Evolutionary conservation across 495 filamentous ascomycete species (phyloP).

Genomic region (Astrocystis sublimbata): DNA sequence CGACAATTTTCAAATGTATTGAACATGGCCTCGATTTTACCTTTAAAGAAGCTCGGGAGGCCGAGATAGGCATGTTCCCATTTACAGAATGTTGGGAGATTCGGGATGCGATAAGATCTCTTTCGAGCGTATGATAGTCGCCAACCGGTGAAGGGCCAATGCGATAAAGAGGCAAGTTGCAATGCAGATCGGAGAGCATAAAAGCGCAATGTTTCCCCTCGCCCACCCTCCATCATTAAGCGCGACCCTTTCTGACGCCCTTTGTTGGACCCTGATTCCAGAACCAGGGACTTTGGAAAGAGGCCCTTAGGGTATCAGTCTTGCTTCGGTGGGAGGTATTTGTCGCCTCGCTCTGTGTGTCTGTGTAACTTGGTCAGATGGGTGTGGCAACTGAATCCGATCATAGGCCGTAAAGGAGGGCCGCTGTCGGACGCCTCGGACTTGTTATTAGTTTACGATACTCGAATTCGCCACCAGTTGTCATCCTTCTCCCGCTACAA

Average conservation of each 20-base stretch:
- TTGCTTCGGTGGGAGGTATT: neutral
- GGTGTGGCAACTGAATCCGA: neutral
- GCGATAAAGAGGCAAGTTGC: neutral
- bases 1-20: neutral
- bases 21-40: no score
- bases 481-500: neutral
- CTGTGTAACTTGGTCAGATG: neutral
- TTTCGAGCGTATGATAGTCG: conserved; percentile 5
- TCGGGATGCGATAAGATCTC: conserved; percentile 14
- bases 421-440: conserved; percentile 21
- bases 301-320: neutral
- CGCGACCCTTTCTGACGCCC: no score
- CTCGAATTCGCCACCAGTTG: conserved; percentile 6
- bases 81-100: no score
- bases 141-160: conserved; percentile 11
- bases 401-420: conserved; percentile 13
- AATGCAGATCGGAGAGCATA: conserved; percentile 8
- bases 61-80: no score
- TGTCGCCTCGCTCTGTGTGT: no score
- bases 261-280: neutral
- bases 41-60: no score
- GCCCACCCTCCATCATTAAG: conserved; percentile 6
- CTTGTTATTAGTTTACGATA: conserved; percentile 2
- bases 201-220: conserved; percentile 10
- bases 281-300: neutral